A percentile compares a stretch with the other conserved stretches of the same genome.
Evolutionary conservation across 805 yeast species (phyloP).

Genomic region (Wickerhamomyces kurtzmanii): DNA sequence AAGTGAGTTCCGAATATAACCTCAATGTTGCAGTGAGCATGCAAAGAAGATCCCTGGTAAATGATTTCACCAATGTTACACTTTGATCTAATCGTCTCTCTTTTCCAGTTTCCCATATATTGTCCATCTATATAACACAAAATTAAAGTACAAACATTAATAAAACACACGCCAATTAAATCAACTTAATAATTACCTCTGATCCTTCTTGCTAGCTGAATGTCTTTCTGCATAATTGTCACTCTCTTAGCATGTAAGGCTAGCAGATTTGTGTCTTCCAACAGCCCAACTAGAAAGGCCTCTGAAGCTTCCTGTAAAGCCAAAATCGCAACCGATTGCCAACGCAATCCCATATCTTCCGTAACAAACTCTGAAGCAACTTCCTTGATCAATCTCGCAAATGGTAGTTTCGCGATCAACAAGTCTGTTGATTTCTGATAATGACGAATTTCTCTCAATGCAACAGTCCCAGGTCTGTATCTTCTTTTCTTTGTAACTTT

Average conservation of each 20-base stretch:
- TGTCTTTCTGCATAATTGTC: conserved; percentile 80
- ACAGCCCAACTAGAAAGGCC: conserved; percentile 60
- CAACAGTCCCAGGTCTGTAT: conserved; percentile 56
- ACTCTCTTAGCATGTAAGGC: conserved; percentile 77
- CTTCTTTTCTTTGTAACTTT: conserved; percentile 24
- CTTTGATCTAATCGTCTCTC: too few relatives aligned
- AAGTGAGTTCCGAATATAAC: too few relatives aligned
- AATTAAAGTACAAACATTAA: too few relatives aligned
- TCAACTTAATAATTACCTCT: conserved; percentile 41
- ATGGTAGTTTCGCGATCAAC: conserved; percentile 62
- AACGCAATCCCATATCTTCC: conserved; percentile 48
- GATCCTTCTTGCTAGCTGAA: conserved; percentile 70
- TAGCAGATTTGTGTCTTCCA: conserved; percentile 70
- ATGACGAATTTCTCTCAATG: conserved; percentile 57
- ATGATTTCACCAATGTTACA: too few relatives aligned
- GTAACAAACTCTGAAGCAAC: conserved; percentile 43
- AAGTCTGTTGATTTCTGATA: conserved; percentile 63
- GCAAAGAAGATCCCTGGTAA: too few relatives aligned
- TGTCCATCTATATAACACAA: too few relatives aligned
- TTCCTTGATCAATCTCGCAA: conserved; percentile 68
- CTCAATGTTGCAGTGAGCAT: too few relatives aligned
- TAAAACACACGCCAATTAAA: too few relatives aligned
- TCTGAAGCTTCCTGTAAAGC: conserved; percentile 80
- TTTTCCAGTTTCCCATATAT: too few relatives aligned
- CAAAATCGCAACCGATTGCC: conserved; percentile 73